These are phyloP conservation scores for Pelagomonas calceolata DNA, from an alignment of 108 stramenopile genomes.

Conservation along the genomic window DNA sequence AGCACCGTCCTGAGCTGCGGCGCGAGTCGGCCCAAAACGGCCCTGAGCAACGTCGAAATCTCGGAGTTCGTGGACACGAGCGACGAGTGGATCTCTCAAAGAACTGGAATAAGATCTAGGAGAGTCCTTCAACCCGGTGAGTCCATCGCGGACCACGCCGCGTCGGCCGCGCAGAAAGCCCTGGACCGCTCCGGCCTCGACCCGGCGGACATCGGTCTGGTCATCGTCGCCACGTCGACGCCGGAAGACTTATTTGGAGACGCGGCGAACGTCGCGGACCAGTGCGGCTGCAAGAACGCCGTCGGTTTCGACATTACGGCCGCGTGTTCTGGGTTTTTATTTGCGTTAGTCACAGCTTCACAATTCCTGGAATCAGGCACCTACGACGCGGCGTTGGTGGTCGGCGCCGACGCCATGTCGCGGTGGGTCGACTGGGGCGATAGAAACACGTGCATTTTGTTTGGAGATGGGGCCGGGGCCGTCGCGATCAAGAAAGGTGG, in stretches of 20 bases:
- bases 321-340: slow-evolving; percentile 89
- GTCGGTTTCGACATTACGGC: slow-evolving; percentile 91
- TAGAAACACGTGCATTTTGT: slow-evolving; percentile 83
- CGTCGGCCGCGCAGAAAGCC: slow-evolving; percentile 54
- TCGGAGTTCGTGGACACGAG: slow-evolving; percentile 79
- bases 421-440: slow-evolving; percentile 95
- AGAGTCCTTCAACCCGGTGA: slow-evolving; percentile 47
- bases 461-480: slow-evolving; percentile 95
- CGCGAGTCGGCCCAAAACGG: slow-evolving; percentile 50
- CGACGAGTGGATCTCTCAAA: slow-evolving; percentile 86
- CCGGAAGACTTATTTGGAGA: slow-evolving; percentile 95
- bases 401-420: slow-evolving; percentile 82
- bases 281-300: slow-evolving; percentile 59
- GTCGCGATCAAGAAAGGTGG: slow-evolving; percentile 51
- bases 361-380: slow-evolving; percentile 57
- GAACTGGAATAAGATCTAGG: slow-evolving; percentile 79
- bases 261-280: slow-evolving; percentile 66
- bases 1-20: slow-evolving; percentile 20
- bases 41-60: slow-evolving; percentile 71
- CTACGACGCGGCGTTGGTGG: slow-evolving; percentile 63
- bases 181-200: slow-evolving; percentile 54
- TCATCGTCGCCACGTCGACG: slow-evolving; percentile 74
- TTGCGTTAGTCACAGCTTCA: slow-evolving; percentile 76
- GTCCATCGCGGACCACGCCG: slow-evolving; percentile 36
- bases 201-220: slow-evolving; percentile 65